phyloP scores from a whole-genome alignment of 345 rosid genomes.

The Eucalyptus fibrosa region DNA sequence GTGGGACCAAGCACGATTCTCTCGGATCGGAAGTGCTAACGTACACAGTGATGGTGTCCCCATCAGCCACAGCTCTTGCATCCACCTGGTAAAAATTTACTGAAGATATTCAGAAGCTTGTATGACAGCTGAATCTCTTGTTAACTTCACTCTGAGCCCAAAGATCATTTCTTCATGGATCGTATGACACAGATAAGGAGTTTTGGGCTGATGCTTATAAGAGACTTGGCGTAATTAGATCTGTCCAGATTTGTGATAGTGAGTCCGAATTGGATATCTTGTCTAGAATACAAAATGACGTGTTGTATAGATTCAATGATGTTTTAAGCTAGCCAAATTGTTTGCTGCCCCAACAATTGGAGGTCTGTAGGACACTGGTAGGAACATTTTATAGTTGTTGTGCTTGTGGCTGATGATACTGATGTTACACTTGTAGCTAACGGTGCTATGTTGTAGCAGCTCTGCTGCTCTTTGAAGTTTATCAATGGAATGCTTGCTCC shows the following conservation, averaged over 20 bases:
- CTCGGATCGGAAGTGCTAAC: conserved; percentile 42
- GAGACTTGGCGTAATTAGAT: not conserved
- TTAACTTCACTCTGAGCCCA: not conserved
- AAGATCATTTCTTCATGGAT: not conserved
- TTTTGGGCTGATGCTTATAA: not conserved
- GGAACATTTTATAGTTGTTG: not conserved
- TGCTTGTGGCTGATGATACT: not conserved
- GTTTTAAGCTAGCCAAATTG: not conserved
- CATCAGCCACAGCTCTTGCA: conserved; percentile 64
- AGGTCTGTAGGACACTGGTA: not conserved
- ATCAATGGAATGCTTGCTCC: not conserved
- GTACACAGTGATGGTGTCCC: conserved; percentile 68
- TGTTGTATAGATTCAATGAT: not conserved
- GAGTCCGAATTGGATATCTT: not conserved
- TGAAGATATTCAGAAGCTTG: not conserved
- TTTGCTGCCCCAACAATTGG: not conserved
- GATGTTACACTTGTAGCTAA: not conserved
- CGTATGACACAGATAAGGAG: not conserved
- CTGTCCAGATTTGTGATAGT: not conserved
- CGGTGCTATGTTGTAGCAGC: not conserved
- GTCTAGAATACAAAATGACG: not conserved
- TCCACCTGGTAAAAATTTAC: conserved; percentile 43
- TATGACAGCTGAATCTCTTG: not conserved
- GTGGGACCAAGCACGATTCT: conserved; percentile 57
- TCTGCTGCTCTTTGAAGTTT: not conserved